A percentile compares a stretch with the other conserved stretches of the same genome.
Evolutionary conservation across 1,139 yeast species (phyloP).

Genomic region (Debaryomyces coudertii): DNA sequence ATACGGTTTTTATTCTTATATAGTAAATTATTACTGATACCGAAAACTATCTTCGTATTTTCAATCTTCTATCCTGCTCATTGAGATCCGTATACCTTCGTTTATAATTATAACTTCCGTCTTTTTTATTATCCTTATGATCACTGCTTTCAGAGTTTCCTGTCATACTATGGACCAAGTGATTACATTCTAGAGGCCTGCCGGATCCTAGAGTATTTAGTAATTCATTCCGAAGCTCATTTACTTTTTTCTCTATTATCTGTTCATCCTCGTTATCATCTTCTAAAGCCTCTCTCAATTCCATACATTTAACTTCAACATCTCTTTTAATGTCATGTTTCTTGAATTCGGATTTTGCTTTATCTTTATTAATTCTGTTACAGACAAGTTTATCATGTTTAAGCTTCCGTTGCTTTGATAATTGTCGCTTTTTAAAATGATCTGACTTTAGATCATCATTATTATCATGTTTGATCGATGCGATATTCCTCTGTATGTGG

Average conservation of each 20-base stretch:
- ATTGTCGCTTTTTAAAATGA: conserved; percentile 36
- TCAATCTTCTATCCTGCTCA: not conserved
- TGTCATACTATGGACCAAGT: too few relatives aligned
- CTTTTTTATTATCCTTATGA: not conserved
- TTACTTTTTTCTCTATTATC: conserved; percentile 27
- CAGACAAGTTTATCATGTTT: conserved; percentile 22
- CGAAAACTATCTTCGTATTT: not conserved
- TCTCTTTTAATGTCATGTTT: conserved; percentile 52
- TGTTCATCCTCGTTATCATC: conserved; percentile 43
- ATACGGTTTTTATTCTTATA: too few relatives aligned
- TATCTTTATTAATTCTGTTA: conserved; percentile 21
- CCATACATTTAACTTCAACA: conserved; percentile 58
- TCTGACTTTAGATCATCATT: conserved; percentile 29
- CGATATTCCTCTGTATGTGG: conserved; percentile 55
- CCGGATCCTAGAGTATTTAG: not conserved
- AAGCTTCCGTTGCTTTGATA: conserved; percentile 19
- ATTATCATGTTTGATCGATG: conserved; percentile 25
- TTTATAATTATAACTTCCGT: not conserved
- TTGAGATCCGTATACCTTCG: not conserved
- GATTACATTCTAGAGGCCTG: not conserved
- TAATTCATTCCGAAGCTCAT: conserved; percentile 27
- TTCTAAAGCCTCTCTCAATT: conserved; percentile 58
- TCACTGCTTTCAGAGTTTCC: not conserved
- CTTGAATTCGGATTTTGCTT: conserved; percentile 32
- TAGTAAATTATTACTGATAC: not conserved